A percentile compares a stretch with the other conserved stretches of the same genome.
Conservation (phyloP, 2,329 filamentous ascomycete genomes). For the Lasiodiplodia gonubiensis region DNA sequence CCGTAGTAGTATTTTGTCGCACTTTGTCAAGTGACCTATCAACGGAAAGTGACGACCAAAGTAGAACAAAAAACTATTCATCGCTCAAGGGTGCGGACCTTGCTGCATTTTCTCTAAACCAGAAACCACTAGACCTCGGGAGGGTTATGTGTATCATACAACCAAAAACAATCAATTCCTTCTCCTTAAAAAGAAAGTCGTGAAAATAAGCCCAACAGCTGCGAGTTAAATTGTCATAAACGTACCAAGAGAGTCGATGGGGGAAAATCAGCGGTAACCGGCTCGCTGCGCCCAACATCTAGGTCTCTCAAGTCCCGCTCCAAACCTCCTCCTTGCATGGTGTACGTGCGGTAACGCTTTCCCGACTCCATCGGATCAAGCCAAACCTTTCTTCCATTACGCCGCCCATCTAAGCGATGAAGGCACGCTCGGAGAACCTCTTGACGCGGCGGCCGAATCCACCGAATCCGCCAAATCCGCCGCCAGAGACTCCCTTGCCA, state of each 20-base stretch:
- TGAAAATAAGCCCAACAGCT: constrained; percentile 18
- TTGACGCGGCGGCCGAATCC: constrained; percentile 14
- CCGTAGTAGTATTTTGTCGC: too few relatives aligned
- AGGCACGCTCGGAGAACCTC: constrained; percentile 13
- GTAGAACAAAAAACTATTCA: neutral
- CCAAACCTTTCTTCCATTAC: neutral
- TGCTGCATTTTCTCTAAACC: constrained; percentile 17
- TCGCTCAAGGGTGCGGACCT: neutral
- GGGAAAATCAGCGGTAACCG: constrained; percentile 15
- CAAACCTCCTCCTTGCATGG: neutral
- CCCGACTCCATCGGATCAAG: neutral
- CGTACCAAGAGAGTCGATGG: constrained; percentile 14
- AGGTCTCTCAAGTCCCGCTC: neutral
- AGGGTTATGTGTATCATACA: constrained; percentile 25
- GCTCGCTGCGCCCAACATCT: constrained; percentile 8
- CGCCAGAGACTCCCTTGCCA: neutral
- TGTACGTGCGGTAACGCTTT: neutral
- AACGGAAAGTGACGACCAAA: neutral
- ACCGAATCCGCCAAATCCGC: constrained; percentile 17
- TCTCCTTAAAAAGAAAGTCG: constrained; percentile 3
- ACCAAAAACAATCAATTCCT: constrained; percentile 12
- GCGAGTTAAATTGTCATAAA: constrained; percentile 27
- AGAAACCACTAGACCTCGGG: constrained; percentile 13
- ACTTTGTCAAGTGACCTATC: too few relatives aligned
- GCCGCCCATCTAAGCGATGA: constrained; percentile 6